These are phyloP conservation scores for Colletotrichum acutatum DNA, from an alignment of 2,329 filamentous ascomycete genomes.

Conservation along the genomic window DNA sequence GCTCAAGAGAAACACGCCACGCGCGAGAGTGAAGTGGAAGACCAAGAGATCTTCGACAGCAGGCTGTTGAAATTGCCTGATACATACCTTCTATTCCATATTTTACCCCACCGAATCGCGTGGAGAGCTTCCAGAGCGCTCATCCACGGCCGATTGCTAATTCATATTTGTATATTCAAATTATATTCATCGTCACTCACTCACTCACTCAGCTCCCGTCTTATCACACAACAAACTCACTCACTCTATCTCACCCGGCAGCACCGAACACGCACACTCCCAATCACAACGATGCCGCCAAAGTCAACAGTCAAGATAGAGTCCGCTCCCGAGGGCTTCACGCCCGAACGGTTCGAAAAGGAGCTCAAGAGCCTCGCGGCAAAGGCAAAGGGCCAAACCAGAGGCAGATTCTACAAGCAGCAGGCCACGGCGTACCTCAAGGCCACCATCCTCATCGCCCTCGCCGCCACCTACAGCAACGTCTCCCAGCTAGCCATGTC, in stretches of 20 bases:
- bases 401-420: constrained; percentile 41
- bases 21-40: not conserved
- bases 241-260: not conserved
- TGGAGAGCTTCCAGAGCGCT: not conserved
- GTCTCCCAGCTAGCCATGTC: constrained; percentile 82
- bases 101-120: not conserved
- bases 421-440: constrained; percentile 51
- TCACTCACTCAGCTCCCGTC: not conserved
- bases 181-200: not conserved
- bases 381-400: constrained; percentile 52
- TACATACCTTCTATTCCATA: not conserved
- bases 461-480: constrained; percentile 73
- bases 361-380: constrained; percentile 63
- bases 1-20: not conserved
- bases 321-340: constrained; percentile 48
- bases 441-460: constrained; percentile 57
- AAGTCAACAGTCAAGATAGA: constrained; percentile 24
- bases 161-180: not conserved
- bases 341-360: constrained; percentile 63
- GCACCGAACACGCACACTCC: not conserved
- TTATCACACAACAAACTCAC: not conserved
- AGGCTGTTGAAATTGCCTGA: constrained; percentile 32
- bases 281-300: constrained; percentile 21
- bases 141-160: constrained; percentile 4
- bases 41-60: constrained; percentile 24